A percentile compares a stretch with the other conserved stretches of the same genome.
phyloP scores from a whole-genome alignment of 805 yeast genomes.

The Metschnikowia amazonensis region DNA sequence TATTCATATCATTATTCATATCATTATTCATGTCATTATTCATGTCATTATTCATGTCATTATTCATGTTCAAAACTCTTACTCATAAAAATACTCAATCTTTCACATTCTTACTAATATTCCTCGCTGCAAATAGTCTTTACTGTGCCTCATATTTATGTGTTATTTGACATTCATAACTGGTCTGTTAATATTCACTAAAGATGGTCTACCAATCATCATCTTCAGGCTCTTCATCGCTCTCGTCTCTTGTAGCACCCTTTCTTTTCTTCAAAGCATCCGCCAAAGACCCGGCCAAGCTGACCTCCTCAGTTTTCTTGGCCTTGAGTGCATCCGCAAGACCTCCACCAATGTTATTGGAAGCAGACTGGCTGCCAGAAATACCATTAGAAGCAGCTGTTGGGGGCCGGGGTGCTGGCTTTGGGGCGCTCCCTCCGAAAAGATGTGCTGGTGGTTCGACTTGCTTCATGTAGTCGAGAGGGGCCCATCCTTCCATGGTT shows the following conservation, averaged over 20 bases:
- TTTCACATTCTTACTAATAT: too few species aligned
- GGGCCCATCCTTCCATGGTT: slow-evolving; percentile 91
- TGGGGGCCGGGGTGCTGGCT: slow-evolving; percentile 39
- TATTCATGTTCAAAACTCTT: too few species aligned
- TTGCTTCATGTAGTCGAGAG: slow-evolving; percentile 80
- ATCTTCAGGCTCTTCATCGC: slow-evolving; percentile 68
- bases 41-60: too few species aligned
- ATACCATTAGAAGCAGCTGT: slow-evolving; percentile 18
- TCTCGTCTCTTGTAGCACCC: slow-evolving; percentile 61
- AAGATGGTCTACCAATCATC: slow-evolving; percentile 31
- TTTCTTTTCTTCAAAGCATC: slow-evolving; percentile 76
- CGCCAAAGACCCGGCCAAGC: slow-evolving; percentile 81
- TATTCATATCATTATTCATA: too few species aligned
- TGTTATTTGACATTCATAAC: too few species aligned
- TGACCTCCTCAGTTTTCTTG: slow-evolving; percentile 55
- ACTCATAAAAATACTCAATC: too few species aligned
- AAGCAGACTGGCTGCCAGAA: slow-evolving; percentile 2
- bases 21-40: too few species aligned
- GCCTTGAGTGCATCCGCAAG: slow-evolving; percentile 67
- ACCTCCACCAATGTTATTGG: slow-evolving; percentile 44
- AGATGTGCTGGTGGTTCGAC: slow-evolving; percentile 45
- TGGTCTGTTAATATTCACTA: too few species aligned
- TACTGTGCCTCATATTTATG: too few species aligned
- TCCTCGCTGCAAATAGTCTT: too few species aligned
- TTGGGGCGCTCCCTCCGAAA: slow-evolving; percentile 19